Evolutionary conservation across 768 basidiomycete genomes (phyloP), one percentile per base, ranked within the genome.

Genomic region (Leucosporidium creatinivorum): DNA sequence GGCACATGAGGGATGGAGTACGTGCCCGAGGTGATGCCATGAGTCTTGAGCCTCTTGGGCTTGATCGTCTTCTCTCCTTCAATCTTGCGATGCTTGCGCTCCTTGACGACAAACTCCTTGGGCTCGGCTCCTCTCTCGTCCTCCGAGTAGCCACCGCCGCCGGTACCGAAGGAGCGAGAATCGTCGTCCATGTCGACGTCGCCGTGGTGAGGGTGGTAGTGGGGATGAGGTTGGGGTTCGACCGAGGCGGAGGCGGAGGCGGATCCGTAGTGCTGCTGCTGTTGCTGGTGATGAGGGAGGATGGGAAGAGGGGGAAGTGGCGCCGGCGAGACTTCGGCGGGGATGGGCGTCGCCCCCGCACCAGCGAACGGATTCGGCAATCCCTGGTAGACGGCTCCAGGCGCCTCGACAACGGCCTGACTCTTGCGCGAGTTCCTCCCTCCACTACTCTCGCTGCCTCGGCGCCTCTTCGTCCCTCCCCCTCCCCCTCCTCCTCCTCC

Each of bases 1-100:
- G 88, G 88, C 3, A 92, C 87, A 72, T 84, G 84, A 0, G 89
- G 89, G 58, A 92, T 90, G 73, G 84, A 87, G 73, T 83, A 86
- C 76, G 62, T 63, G 2, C 62, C 66, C 9, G 61, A 49, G 3
- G 59, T 61, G 39, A 92, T 87, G 1, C 87, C 88, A 75, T 90
- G 89, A 52, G 88, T 85, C 76, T 89, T 90, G 28, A 89, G 79
- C 9, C 89, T 82, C 69, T 91, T 91, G 1, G 88, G 86, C 72
- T 89, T 90, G 13, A 83, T 82, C 36, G 81, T 80, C 13, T 84
- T 67, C 47, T 44, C 39, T 6, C 39, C 39, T 15, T 44, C 39
- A 44, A 44, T 44, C 39, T 44, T 44, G 39, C 39, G 39, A 44
- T 44, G 39, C 39, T 44, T 44, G 39, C 39, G 39, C 39, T 44